phyloP scores from a whole-genome alignment of 129 eudicot genomes.

The Solidago caesia region DNA sequence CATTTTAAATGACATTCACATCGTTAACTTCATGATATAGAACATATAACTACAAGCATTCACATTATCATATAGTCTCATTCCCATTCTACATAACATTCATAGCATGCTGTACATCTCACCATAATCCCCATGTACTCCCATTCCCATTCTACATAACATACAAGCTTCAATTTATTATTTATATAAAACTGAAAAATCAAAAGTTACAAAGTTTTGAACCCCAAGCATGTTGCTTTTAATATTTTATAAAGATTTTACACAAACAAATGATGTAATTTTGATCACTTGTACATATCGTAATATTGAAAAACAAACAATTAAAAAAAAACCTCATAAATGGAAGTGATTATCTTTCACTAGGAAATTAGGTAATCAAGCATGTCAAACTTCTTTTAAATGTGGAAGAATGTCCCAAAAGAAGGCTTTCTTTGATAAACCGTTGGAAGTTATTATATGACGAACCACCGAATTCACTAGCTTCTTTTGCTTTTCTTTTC shows the following conservation, averaged over 20 bases:
- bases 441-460: conserved; percentile 42
- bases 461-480: conserved; percentile 38
- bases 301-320: background rate
- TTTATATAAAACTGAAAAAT: background rate
- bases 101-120: no score
- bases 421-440: conserved; percentile 37
- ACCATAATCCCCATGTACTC: no score
- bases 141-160: no score
- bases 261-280: background rate
- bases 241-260: background rate
- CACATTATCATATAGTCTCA: no score
- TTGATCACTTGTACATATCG: background rate
- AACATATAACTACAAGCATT: no score
- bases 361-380: background rate
- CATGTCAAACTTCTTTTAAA: background rate
- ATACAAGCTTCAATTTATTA: background rate
- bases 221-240: no score
- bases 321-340: background rate
- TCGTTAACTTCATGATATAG: no score
- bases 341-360: no score
- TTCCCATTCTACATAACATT: no score
- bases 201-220: background rate
- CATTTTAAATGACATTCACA: no score
- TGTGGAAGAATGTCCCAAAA: background rate
- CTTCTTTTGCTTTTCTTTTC: conserved; percentile 49